A percentile compares a stretch with the other conserved stretches of the same genome.
phyloP scores from a whole-genome alignment of 2,329 filamentous ascomycete species.

The Fusarium sp. region DNA sequence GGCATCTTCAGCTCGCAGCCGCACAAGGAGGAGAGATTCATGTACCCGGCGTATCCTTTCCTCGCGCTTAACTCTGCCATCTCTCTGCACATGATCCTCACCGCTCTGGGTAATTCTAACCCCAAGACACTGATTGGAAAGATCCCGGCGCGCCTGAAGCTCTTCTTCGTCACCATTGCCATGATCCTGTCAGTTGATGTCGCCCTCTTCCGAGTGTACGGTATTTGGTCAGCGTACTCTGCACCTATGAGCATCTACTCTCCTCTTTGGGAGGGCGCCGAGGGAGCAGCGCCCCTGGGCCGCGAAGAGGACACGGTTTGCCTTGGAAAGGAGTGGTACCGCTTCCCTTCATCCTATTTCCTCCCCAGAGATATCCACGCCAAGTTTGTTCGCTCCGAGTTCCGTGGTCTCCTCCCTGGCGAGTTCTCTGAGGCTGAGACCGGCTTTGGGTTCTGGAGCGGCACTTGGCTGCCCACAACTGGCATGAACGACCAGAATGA shows the following conservation, averaged over 20 bases:
- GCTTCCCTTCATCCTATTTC: slow-evolving; percentile 94
- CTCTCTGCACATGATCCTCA: slow-evolving; percentile 82
- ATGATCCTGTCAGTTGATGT: slow-evolving; percentile 74
- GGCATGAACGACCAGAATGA: slow-evolving; percentile 94
- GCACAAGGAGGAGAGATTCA: slow-evolving; percentile 98
- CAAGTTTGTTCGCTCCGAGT: slow-evolving; percentile 93
- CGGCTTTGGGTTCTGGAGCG: slow-evolving; percentile 80
- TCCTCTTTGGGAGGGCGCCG: slow-evolving; percentile 69
- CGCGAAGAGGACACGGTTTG: slow-evolving; percentile 79
- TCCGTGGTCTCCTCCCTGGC: slow-evolving; percentile 87
- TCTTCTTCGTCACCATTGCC: slow-evolving; percentile 69
- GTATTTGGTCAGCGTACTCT: slow-evolving; percentile 83
- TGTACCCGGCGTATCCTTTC: slow-evolving; percentile 96
- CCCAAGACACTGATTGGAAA: slow-evolving; percentile 75
- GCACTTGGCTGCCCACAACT: slow-evolving; percentile 83
- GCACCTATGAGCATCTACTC: slow-evolving; percentile 81
- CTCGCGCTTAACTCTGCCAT: slow-evolving; percentile 90
- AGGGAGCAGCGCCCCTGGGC: slow-evolving; percentile 63
- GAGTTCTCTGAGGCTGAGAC: slow-evolving; percentile 83
- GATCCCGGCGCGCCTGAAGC: slow-evolving; percentile 81
- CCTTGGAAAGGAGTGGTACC: slow-evolving; percentile 97
- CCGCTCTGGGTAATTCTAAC: slow-evolving; percentile 77
- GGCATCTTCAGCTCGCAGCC: slow-evolving; percentile 90
- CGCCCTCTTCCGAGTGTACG: slow-evolving; percentile 78
- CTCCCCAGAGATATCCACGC: slow-evolving; percentile 84